Percentiles rank a stretch among this genome's conserved stretches.
Evolutionary conservation across 192 early-diverging fungal genomes (phyloP).

Genomic region (Coemansia pectinata): DNA sequence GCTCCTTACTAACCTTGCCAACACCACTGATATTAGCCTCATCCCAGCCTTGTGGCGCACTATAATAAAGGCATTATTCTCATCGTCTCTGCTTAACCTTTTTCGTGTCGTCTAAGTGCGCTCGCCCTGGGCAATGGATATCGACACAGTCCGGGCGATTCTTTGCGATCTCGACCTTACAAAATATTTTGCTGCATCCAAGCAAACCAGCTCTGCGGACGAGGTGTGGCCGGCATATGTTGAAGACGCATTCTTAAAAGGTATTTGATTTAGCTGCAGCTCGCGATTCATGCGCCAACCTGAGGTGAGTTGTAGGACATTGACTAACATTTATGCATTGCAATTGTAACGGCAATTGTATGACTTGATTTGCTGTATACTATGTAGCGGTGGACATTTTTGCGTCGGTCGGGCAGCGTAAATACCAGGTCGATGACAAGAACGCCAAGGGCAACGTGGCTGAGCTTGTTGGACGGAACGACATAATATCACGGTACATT

Average conservation of each 20-base stretch:
- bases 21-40: not conserved
- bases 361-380: not conserved
- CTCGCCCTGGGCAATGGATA: slow-evolving; percentile 25
- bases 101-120: not conserved
- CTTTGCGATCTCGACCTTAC: slow-evolving; percentile 31
- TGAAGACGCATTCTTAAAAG: slow-evolving; percentile 38
- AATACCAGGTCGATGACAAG: slow-evolving; percentile 49
- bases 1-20: not conserved
- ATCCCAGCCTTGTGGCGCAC: not conserved
- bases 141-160: slow-evolving; percentile 28
- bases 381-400: slow-evolving; percentile 34
- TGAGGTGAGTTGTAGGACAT: too few species aligned
- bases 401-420: slow-evolving; percentile 39
- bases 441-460: slow-evolving; percentile 10
- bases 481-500: slow-evolving; percentile 74
- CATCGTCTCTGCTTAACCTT: not conserved
- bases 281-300: not conserved
- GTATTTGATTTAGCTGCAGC: slow-evolving; percentile 1
- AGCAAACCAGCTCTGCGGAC: slow-evolving; percentile 18
- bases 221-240: slow-evolving; percentile 45
- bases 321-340: not conserved
- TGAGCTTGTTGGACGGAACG: slow-evolving; percentile 64
- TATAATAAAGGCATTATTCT: not conserved
- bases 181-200: slow-evolving; percentile 26
- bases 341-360: not conserved